A percentile compares a stretch with the other conserved stretches of the same genome.
Evolutionary conservation across 495 filamentous ascomycete species (phyloP).

Genomic region (Neurospora sp.): DNA sequence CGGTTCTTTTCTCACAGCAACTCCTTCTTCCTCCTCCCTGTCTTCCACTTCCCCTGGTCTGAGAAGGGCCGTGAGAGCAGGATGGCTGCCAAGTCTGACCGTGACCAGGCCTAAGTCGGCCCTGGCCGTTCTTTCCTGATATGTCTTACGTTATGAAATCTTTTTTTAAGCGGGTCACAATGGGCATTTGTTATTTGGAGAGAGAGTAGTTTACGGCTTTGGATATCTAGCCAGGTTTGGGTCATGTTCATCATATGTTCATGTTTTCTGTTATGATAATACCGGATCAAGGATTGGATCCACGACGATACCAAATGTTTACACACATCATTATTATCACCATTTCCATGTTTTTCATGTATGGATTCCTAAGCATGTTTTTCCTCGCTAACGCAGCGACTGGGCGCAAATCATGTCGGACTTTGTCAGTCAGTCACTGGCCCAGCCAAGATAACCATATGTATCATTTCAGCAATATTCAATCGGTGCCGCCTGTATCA

Average conservation of each 20-base stretch:
- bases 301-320: neutral
- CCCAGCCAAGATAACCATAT: neutral
- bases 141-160: neutral
- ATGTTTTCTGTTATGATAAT: neutral
- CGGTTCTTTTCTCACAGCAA: conserved; percentile 31
- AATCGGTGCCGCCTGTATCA: neutral
- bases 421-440: neutral
- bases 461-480: neutral
- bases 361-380: neutral
- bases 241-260: neutral
- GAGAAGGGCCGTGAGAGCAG: conserved; percentile 64
- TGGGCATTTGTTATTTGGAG: neutral
- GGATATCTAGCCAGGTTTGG: neutral
- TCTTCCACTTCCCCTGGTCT: conserved; percentile 95
- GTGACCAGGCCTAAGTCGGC: conserved; percentile 18
- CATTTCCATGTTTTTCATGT: neutral
- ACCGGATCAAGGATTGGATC: neutral
- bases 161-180: neutral
- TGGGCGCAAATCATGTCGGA: neutral
- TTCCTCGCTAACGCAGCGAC: neutral
- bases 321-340: neutral
- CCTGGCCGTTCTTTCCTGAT: neutral
- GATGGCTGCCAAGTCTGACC: conserved; percentile 23
- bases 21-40: conserved; percentile 94
- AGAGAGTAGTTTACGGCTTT: neutral